These are phyloP conservation scores for Phytopythium cucurbitacearum DNA, from an alignment of 352 stramenopile genomes.

Conservation along the genomic window DNA sequence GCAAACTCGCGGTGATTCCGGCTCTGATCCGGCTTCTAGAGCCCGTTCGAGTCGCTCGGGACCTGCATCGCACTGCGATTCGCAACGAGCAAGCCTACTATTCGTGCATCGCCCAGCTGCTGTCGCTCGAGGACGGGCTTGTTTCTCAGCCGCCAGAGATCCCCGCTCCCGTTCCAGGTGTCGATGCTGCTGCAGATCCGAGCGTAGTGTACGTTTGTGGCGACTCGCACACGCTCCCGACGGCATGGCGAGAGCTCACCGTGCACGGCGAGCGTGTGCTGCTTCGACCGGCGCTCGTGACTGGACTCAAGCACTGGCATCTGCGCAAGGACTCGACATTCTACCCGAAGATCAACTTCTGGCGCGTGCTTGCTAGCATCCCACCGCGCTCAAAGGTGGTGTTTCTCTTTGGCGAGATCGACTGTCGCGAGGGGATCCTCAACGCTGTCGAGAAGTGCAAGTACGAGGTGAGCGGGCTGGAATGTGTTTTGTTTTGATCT, in stretches of 20 bases:
- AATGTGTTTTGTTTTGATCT: not conserved
- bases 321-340: conserved; percentile 81
- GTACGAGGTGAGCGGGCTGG: conserved; percentile 53
- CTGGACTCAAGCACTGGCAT: conserved; percentile 94
- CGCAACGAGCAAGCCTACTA: conserved; percentile 89
- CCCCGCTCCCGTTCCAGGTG: not conserved
- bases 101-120: conserved; percentile 75
- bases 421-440: conserved; percentile 92
- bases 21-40: conserved; percentile 60
- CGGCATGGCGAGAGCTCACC: conserved; percentile 74
- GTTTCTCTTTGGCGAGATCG: conserved; percentile 94
- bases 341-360: conserved; percentile 92
- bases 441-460: conserved; percentile 83
- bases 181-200: conserved; percentile 4
- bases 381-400: conserved; percentile 69
- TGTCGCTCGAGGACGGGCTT: conserved; percentile 39
- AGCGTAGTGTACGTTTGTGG: conserved; percentile 83
- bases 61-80: conserved; percentile 79
- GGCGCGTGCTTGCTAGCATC: conserved; percentile 50
- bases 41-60: conserved; percentile 42
- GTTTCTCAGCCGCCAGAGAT: not conserved
- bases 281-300: conserved; percentile 78
- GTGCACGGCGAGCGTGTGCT: conserved; percentile 12
- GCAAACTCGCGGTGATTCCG: conserved; percentile 39
- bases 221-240: conserved; percentile 90